Evolutionary conservation across 331 rosid genomes (phyloP).

Genomic region (Rosa hybrid): DNA sequence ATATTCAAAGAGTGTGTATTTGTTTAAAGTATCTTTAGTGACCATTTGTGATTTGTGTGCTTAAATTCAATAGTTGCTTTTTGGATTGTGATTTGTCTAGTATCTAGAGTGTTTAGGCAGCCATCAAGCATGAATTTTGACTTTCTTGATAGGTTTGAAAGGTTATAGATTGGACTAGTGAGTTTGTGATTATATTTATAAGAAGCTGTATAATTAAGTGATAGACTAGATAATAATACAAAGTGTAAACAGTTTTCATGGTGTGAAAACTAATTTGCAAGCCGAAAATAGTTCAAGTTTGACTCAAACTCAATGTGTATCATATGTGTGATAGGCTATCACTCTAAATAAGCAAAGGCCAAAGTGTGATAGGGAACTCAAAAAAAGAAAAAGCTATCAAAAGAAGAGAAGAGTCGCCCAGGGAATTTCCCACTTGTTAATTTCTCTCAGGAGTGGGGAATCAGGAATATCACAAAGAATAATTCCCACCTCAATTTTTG

Average conservation of each 20-base stretch:
- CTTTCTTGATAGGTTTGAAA: constrained; percentile 1
- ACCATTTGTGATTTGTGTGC: background rate
- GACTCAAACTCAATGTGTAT: constrained; percentile 2
- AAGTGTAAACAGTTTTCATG: background rate
- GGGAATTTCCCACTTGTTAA: background rate
- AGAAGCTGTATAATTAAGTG: background rate
- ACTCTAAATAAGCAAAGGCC: constrained; percentile 15
- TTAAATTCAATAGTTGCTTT: background rate
- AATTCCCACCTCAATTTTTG: background rate
- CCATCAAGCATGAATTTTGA: constrained; percentile 11
- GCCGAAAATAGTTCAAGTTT: background rate
- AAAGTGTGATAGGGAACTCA: background rate
- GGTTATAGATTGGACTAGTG: background rate
- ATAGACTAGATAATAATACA: background rate
- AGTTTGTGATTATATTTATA: background rate
- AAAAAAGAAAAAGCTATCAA: background rate
- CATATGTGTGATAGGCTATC: constrained; percentile 20
- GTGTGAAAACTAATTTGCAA: background rate
- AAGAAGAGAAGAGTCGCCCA: background rate
- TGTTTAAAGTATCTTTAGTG: background rate
- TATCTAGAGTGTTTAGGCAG: background rate
- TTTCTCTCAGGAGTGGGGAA: constrained; percentile 8
- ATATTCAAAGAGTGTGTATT: background rate
- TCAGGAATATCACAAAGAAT: constrained; percentile 3
- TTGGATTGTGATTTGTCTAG: background rate